phyloP scores from a whole-genome alignment of 129 eudicot genomes.

The Artemisia argyi region DNA sequence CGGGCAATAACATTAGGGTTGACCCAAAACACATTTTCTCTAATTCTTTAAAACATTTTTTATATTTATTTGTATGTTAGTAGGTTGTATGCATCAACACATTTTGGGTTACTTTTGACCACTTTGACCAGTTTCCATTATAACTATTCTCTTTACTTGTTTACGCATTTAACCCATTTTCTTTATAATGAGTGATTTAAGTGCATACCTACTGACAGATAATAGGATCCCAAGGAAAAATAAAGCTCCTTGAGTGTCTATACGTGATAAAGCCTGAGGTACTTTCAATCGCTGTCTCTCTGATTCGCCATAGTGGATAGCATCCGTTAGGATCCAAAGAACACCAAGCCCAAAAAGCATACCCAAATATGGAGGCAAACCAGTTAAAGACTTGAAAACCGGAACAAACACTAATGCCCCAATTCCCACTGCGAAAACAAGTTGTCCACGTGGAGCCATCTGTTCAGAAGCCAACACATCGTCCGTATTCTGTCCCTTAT shows the following conservation, averaged over 20 bases:
- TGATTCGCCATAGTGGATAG: slow-evolving; percentile 95
- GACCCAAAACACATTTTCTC: neutral
- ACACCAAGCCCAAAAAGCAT: slow-evolving; percentile 94
- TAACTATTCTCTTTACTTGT: too few species aligned
- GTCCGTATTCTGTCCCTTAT: slow-evolving; percentile 57
- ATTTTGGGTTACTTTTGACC: too few species aligned
- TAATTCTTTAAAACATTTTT: neutral
- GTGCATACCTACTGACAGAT: slow-evolving; percentile 88
- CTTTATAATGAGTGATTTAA: neutral
- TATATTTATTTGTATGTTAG: too few species aligned
- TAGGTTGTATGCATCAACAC: too few species aligned
- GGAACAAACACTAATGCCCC: slow-evolving; percentile 95
- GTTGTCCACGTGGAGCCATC: slow-evolving; percentile 99
- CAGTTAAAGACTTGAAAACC: slow-evolving; percentile 84
- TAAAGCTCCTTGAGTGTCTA: slow-evolving; percentile 95
- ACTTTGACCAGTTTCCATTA: too few species aligned
- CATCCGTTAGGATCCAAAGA: slow-evolving; percentile 95
- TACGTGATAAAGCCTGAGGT: slow-evolving; percentile 95
- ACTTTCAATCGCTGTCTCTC: slow-evolving; percentile 86
- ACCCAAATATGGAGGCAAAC: slow-evolving; percentile 95
- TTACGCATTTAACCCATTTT: too few species aligned
- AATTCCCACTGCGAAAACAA: slow-evolving; percentile 80
- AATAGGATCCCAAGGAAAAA: slow-evolving; percentile 96
- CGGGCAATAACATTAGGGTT: neutral
- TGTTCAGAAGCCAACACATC: slow-evolving; percentile 91